Conservation (phyloP, 208 protist genomes). For the Naegleria lovaniensis region DNA sequence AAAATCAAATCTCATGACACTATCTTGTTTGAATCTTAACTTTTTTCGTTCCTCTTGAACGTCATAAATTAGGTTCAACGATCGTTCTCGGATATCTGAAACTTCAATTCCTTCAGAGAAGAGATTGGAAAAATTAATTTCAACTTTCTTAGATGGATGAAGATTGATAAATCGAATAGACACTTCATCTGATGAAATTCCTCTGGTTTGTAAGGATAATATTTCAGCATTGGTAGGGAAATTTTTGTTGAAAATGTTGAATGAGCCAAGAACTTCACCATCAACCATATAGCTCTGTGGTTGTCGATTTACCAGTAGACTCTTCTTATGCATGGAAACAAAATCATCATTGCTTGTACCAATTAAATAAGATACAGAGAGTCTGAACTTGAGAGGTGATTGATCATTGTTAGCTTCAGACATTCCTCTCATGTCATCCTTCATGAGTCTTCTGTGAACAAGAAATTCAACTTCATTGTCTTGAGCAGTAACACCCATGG, state of each 20-base stretch:
- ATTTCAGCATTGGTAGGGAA: neutral
- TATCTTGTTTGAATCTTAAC: neutral
- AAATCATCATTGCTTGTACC: neutral
- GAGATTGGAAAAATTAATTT: neutral
- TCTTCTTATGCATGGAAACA: neutral
- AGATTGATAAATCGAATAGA: slow-evolving; percentile 13
- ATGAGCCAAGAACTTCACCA: neutral
- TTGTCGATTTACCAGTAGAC: neutral
- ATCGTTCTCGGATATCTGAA: neutral
- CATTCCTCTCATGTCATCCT: slow-evolving; percentile 25
- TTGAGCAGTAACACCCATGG: neutral
- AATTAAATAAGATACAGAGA: neutral
- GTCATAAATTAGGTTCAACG: neutral
- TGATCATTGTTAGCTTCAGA: slow-evolving; percentile 1
- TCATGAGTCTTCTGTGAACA: neutral
- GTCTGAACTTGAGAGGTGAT: neutral
- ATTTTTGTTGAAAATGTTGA: neutral
- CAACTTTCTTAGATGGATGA: neutral
- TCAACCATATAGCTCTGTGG: neutral
- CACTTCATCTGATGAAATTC: neutral
- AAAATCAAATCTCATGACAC: neutral
- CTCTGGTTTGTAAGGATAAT: neutral
- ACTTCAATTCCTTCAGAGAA: neutral
- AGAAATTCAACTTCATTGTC: neutral
- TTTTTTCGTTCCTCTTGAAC: neutral